Evolutionary conservation across 768 basidiomycete genomes (phyloP).

Genomic region (Kwoniella botswanensis): DNA sequence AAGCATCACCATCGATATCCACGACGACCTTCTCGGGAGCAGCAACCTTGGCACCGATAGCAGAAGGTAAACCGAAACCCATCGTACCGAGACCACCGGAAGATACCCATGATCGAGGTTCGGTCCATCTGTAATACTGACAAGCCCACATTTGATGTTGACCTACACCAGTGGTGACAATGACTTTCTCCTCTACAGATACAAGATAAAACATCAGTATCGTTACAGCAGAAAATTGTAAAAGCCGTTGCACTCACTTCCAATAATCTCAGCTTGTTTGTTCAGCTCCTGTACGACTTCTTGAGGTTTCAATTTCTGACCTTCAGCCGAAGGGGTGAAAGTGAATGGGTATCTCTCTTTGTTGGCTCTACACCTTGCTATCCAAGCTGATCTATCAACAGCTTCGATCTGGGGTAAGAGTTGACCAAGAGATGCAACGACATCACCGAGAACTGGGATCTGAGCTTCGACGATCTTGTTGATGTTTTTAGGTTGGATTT

Average conservation of each 20-base stretch:
- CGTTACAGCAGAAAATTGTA: slow-evolving; percentile 1
- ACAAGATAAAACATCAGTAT: background rate
- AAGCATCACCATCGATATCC: slow-evolving; percentile 97
- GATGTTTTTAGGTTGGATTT: slow-evolving; percentile 97
- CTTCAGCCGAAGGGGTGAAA: slow-evolving; percentile 68
- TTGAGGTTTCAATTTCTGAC: slow-evolving; percentile 87
- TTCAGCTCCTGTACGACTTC: slow-evolving; percentile 94
- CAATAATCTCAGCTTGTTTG: slow-evolving; percentile 66
- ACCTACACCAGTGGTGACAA: slow-evolving; percentile 92
- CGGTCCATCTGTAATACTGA: slow-evolving; percentile 87
- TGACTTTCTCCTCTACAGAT: slow-evolving; percentile 71
- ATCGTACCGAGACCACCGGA: slow-evolving; percentile 97
- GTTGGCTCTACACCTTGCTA: slow-evolving; percentile 79
- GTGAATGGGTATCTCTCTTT: slow-evolving; percentile 90
- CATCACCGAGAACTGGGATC: slow-evolving; percentile 92
- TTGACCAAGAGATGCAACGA: slow-evolving; percentile 76
- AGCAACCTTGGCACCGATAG: slow-evolving; percentile 96
- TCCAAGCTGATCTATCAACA: slow-evolving; percentile 75
- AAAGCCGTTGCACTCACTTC: slow-evolving; percentile 52
- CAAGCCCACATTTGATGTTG: slow-evolving; percentile 99
- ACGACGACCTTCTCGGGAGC: slow-evolving; percentile 90
- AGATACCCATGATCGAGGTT: slow-evolving; percentile 85
- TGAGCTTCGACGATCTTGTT: slow-evolving; percentile 98
- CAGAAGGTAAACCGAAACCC: slow-evolving; percentile 94
- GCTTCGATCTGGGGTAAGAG: slow-evolving; percentile 76